A percentile compares a stretch with the other conserved stretches of the same genome.
Evolutionary conservation across 1,284 basidiomycete species (phyloP).

Genomic region (Neonothopanus nambi): DNA sequence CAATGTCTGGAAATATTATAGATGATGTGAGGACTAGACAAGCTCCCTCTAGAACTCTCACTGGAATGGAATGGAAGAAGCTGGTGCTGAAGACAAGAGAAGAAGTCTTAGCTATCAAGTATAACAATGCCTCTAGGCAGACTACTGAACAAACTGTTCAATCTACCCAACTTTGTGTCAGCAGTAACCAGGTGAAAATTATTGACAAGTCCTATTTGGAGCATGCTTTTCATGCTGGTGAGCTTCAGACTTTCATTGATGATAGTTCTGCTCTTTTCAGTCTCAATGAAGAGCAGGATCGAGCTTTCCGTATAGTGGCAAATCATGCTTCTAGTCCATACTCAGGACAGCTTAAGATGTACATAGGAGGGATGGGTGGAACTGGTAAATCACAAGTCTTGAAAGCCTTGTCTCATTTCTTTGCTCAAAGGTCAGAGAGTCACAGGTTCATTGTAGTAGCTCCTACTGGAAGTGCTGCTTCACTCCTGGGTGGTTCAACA

Average conservation of each 20-base stretch:
- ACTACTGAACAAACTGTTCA: too few relatives aligned
- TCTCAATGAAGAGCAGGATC: conserved; percentile 30
- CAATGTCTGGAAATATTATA: too few relatives aligned
- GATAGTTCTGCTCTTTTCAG: conserved; percentile 13
- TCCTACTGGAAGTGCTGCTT: conserved; percentile 33
- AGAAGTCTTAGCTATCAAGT: conserved; percentile 20
- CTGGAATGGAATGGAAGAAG: too few relatives aligned
- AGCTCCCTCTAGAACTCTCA: too few relatives aligned
- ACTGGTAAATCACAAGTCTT: conserved; percentile 1
- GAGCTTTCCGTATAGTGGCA: conserved; percentile 29
- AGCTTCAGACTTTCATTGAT: conserved; percentile 10
- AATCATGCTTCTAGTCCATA: conserved; percentile 25
- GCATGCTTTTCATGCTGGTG: background rate
- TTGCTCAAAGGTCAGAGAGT: conserved; percentile 18
- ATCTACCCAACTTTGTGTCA: too few relatives aligned
- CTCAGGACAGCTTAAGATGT: conserved; percentile 8
- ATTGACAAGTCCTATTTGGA: conserved; percentile 11
- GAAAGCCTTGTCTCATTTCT: background rate
- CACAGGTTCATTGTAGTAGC: conserved; percentile 32
- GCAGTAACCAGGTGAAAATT: conserved; percentile 10
- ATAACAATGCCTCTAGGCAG: too few relatives aligned
- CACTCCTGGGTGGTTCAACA: conserved; percentile 28
- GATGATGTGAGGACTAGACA: too few relatives aligned
- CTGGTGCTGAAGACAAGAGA: conserved; percentile 23
- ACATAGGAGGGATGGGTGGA: background rate